These are phyloP conservation scores for Lactifluus subvellereus DNA, from an alignment of 768 basidiomycete genomes.

Conservation along the genomic window DNA sequence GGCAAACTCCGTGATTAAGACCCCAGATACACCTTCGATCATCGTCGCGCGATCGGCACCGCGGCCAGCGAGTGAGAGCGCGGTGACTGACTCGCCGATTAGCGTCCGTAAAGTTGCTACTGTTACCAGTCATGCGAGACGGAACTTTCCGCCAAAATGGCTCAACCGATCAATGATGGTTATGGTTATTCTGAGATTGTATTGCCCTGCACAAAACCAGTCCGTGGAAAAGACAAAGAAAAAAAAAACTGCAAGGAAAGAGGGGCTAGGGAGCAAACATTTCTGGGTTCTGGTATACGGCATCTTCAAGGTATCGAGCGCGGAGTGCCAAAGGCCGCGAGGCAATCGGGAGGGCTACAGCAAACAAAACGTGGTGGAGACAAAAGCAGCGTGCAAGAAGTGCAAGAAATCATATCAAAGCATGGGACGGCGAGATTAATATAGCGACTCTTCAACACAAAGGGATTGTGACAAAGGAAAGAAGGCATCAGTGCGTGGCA, in stretches of 20 bases:
- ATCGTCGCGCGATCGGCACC: slow-evolving; percentile 23
- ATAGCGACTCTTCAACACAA: slow-evolving; percentile 19
- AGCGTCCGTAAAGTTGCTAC: slow-evolving; percentile 21
- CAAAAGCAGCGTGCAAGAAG: slow-evolving; percentile 23
- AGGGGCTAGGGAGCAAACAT: slow-evolving; percentile 6
- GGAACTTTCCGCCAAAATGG: slow-evolving; percentile 21
- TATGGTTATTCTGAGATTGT: slow-evolving; percentile 10
- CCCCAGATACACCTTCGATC: slow-evolving; percentile 22
- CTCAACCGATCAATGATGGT: slow-evolving; percentile 18
- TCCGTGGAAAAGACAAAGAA: slow-evolving; percentile 10
- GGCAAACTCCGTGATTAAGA: slow-evolving; percentile 13
- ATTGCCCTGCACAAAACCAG: slow-evolving; percentile 15
- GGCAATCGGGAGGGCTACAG: slow-evolving; percentile 20
- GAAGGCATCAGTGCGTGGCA: slow-evolving; percentile 18
- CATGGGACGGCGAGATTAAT: slow-evolving; percentile 21
- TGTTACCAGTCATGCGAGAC: slow-evolving; percentile 17
- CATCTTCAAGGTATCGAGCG: slow-evolving; percentile 24
- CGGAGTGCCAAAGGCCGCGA: slow-evolving; percentile 20
- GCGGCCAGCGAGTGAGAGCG: slow-evolving; percentile 18
- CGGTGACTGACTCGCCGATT: slow-evolving; percentile 20
- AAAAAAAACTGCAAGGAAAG: slow-evolving; percentile 12
- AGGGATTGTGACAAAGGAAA: slow-evolving; percentile 19
- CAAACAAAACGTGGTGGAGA: slow-evolving; percentile 20
- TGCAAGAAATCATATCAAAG: slow-evolving; percentile 25
- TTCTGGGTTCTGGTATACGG: slow-evolving; percentile 22